Base-by-base conservation (phyloP, 257 asterid genomes). In the Nemophila menziesii region DNA sequence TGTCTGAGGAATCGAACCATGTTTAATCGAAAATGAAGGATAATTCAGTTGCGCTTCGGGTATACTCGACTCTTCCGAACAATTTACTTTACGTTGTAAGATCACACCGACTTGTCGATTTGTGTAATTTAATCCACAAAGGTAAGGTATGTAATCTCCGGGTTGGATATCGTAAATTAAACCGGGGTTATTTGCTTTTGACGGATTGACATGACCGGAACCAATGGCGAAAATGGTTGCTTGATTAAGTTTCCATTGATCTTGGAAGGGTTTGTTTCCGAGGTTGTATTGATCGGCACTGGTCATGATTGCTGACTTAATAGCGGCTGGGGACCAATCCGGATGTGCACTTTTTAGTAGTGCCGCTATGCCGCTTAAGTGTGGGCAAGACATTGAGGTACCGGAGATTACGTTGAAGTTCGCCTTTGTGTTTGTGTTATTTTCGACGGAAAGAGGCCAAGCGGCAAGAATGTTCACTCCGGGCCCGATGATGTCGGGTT, bases 401-500 rank as follows among this genome's bases (percentile, higher is more conserved):
- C 75, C 68, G 2, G 70, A 68, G 2, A 15, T 41, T 14, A 68
- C 16, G 40, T 62, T 49, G 38, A 58, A 69, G 1, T 55, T 58
- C 14, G 27, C 26, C 11, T 46, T 54, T 12, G 53, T 15, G 44
- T 51, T 41, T 1, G 49, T 46, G 29, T 44, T 33, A 4, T 44
- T 11, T 4, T 55, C 64, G 1, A 68, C 34, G 7, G 58, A 16
- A 14, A 47, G 12, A 0, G 72, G 60, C 77, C 77, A 64, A 4
- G 77, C 77, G 0, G 69, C 72, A 0, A 69, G 54, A 16, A 70
- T 70, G 63, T 47, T 64, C 2, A 56, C 63, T 0, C 69, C 69
- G 0, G 72, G 77, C 4, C 76, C 66, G 2, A 68, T 42, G 18
- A 68, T 55, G 50, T 68, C 75, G 0, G 75, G 75, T 48, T 68